These are phyloP conservation scores for Drosera capensis DNA, from an alignment of 148 eudicot species.

Conservation along the genomic window DNA sequence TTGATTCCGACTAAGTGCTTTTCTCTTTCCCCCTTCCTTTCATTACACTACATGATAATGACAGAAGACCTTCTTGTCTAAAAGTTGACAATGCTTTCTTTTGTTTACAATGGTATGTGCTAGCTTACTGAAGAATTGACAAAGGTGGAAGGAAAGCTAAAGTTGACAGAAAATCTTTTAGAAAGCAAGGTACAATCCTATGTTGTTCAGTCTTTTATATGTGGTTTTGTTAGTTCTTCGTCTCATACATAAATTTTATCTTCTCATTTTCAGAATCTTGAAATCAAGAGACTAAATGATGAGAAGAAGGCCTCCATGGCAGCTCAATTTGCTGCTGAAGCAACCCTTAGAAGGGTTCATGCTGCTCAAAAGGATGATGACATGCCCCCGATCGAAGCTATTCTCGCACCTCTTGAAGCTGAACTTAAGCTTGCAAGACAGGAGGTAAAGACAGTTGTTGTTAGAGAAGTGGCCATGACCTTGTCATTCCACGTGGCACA, in stretches of 20 bases:
- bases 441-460: conserved; percentile 24
- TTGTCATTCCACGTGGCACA: too few relatives aligned
- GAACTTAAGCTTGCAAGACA: conserved; percentile 72
- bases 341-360: conserved; percentile 72
- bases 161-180: conserved; percentile 54
- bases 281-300: conserved; percentile 67
- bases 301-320: conserved; percentile 84
- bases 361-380: conserved; percentile 84
- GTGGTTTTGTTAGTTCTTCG: neutral
- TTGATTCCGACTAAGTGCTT: neutral
- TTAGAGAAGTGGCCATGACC: neutral
- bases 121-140: conserved; percentile 61
- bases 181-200: conserved; percentile 44
- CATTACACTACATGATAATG: neutral
- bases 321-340: conserved; percentile 87
- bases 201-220: conserved; percentile 1
- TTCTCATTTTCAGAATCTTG: conserved; percentile 44
- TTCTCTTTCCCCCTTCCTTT: neutral
- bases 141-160: conserved; percentile 59
- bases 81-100: conserved; percentile 6
- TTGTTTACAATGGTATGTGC: conserved; percentile 1
- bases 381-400: conserved; percentile 87
- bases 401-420: conserved; percentile 70
- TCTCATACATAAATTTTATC: conserved; percentile 1
- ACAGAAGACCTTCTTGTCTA: neutral